These are phyloP conservation scores for Talaromyces sp. DNA, from an alignment of 2,329 filamentous ascomycete genomes.

Conservation along the genomic window DNA sequence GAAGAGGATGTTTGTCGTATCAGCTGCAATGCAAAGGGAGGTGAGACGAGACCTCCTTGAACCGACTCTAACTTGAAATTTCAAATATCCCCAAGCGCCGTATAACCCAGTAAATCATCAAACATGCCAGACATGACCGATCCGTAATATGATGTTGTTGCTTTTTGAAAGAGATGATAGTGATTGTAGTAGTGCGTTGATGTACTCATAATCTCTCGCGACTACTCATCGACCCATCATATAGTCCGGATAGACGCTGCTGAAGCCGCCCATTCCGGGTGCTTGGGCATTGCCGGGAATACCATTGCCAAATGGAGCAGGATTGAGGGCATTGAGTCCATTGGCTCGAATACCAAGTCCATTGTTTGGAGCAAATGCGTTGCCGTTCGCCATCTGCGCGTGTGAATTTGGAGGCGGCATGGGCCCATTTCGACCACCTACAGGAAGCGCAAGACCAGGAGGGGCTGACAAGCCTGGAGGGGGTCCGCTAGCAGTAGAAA, in stretches of 20 bases:
- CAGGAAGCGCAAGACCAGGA: constrained; percentile 59
- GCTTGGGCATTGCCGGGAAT: constrained; percentile 28
- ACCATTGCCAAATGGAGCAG: constrained; percentile 29
- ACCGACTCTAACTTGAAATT: constrained; percentile 41
- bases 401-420: constrained; percentile 34
- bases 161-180: neutral
- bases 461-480: constrained; percentile 77
- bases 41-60: constrained; percentile 38
- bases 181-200: neutral
- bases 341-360: constrained; percentile 39
- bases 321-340: constrained; percentile 30
- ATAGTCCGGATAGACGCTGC: constrained; percentile 45
- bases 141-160: constrained; percentile 18
- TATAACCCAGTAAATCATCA: constrained; percentile 40
- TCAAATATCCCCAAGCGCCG: constrained; percentile 39
- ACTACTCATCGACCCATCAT: constrained; percentile 46
- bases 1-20: constrained; percentile 17
- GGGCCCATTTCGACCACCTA: constrained; percentile 32
- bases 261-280: constrained; percentile 35
- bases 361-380: constrained; percentile 35
- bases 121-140: constrained; percentile 43
- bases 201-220: neutral
- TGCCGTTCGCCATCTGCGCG: constrained; percentile 29
- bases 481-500: constrained; percentile 68
- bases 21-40: constrained; percentile 26